Evolutionary conservation across 768 basidiomycete species (phyloP), one percentile per base, ranked within the genome.

Genomic region (Hortiboletus flavorubellus): DNA sequence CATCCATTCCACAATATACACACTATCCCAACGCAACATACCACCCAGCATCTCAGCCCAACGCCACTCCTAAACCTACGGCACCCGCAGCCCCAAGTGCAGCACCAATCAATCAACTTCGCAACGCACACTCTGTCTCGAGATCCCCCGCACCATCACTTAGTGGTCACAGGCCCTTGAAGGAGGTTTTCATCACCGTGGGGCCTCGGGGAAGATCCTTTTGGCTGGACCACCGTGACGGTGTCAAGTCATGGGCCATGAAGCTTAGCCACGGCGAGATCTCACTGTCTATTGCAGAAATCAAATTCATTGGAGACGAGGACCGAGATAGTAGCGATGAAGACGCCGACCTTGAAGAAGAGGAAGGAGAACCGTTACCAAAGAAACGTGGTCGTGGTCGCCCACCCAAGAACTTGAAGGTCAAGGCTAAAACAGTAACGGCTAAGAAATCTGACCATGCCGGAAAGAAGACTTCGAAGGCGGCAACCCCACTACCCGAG

Each of bases 211-310:
- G 80, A 31, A 76, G 91, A 39, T 73, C 73, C 18, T 69, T 92
- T 38, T 73, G 72, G 31, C 73, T 93, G 31, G 84, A 89, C 62
- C 72, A 83, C 52, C 76, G 76, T 41, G 87, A 90, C 49, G 87
- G 89, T 5, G 91, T 92, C 46, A 82, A 79, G 64, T 81, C 72
- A 35, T 92, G 91, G 91, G 81, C 82, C 5, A 73, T 90, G 68
- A 77, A 84, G 45, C 75, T 91, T 34, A 74, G 75, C 10, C 73
- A 74, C 1, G 78, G 76, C 9, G 91, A 92, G 64, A 78, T 77
- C 4, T 77, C 75, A 3, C 49, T 92, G 16, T 68, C 78, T 53
- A 66, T 92, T 37, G 73, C 73, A 42, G 78, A 82, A 51, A 72
- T 89, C 46, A 71, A 70, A 21, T 85, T 85, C 51, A 59, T 82